A percentile compares a stretch with the other conserved stretches of the same genome.
These are phyloP conservation scores for Plasmodium relictum DNA, from an alignment of 169 alveolate species.

Conservation along the genomic window DNA sequence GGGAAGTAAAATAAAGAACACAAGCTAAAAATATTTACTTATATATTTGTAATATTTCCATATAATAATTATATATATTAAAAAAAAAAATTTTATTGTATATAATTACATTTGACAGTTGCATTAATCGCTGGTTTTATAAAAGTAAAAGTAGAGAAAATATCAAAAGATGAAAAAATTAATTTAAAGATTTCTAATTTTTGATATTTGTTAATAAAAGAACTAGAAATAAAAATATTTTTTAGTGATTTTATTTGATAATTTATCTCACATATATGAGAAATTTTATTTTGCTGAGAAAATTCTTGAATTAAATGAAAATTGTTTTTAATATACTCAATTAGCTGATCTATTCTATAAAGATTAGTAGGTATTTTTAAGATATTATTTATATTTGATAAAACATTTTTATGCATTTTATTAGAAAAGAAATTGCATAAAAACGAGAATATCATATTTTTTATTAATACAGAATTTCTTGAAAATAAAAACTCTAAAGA, in stretches of 20 bases:
- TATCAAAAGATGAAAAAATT: constrained; percentile 15
- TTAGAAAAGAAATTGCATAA: constrained; percentile 11
- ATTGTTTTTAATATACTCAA: constrained; percentile 1
- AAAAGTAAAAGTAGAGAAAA: constrained; percentile 6
- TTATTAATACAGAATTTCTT: constrained; percentile 6
- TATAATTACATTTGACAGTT: constrained; percentile 31
- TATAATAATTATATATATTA: not conserved
- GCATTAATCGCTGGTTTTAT: constrained; percentile 34
- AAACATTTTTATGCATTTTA: constrained; percentile 11
- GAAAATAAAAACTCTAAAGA: constrained; percentile 3
- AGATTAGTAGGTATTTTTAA: constrained; percentile 11
- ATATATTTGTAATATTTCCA: too few relatives aligned
- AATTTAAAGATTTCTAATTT: not conserved
- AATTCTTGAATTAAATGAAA: constrained; percentile 25
- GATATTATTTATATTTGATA: constrained; percentile 22
- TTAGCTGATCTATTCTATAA: constrained; percentile 7
- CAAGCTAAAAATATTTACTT: too few relatives aligned
- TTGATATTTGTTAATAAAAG: constrained; percentile 17
- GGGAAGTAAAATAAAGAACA: too few relatives aligned
- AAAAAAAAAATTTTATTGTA: not conserved
- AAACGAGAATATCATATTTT: constrained; percentile 48
- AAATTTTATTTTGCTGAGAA: constrained; percentile 15
- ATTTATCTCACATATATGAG: constrained; percentile 18
- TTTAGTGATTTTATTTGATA: constrained; percentile 12
- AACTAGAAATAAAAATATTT: constrained; percentile 25